Evolutionary conservation across 2,329 filamentous ascomycete species (phyloP), one percentile per base, ranked within the genome.

Genomic region (Mollisiaceae sp.): DNA sequence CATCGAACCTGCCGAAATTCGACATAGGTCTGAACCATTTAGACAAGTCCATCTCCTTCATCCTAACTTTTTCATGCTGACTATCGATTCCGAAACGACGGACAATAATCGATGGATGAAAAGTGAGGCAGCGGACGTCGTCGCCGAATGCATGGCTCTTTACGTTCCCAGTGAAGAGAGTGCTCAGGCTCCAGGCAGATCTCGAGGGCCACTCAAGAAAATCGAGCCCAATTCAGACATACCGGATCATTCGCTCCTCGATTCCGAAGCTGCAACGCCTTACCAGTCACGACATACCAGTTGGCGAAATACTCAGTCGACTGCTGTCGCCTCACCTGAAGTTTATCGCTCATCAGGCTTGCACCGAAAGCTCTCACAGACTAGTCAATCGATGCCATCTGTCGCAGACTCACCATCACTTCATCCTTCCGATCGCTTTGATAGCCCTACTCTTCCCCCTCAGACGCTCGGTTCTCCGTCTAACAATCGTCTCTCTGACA

Each of bases 11-110:
- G 88, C 88, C 4, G 88, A 94, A 70, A 92, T 95, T 63, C 84
- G 91, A 5, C 86, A 90, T 71, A 84, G 91, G 59, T 94, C 91
- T 2, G 91, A 94, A 71, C 85, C 84, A 22, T 94, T 92, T 75
- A 85, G 91, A 43, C 86, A 88, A 68, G 85, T 86, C 41, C 92
- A 95, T 77, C 78, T 92, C 6, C 79, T 95, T 18, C 92, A 95
- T 75, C 89, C 91, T n/a, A 94, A 94, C 76, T 94, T 95, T 77
- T 94, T 92, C 75, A 89, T 85, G 43, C 83, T 91, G 54, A 94
- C 91, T 0, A 84, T 92, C 57, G 92, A 95, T 68, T 91, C 92
- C 1, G 92, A 95, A 76, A 86, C 93, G 74, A 89, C 84, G 0
- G 91, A 95, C 72, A 84, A 87, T 67, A 89, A 89, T 50, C 87